These are phyloP conservation scores for Phoma sp. DNA, from an alignment of 2,329 filamentous ascomycete species.

Conservation along the genomic window DNA sequence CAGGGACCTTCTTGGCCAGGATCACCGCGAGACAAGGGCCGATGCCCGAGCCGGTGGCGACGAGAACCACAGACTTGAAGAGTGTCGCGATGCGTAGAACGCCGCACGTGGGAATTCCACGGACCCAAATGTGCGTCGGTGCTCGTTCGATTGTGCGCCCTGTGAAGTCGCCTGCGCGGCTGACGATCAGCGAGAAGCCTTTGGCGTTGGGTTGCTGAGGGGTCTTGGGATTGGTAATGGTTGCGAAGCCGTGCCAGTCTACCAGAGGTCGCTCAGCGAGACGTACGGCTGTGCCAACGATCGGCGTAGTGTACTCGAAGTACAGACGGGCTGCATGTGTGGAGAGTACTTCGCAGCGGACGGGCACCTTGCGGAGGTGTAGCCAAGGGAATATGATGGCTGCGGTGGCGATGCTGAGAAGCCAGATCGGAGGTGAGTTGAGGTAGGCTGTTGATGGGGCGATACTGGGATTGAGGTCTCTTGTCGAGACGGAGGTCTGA, in stretches of 20 bases:
- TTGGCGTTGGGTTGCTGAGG: slow-evolving; percentile 19
- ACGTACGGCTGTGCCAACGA: slow-evolving; percentile 42
- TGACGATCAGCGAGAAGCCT: slow-evolving; percentile 47
- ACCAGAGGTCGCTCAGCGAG: slow-evolving; percentile 42
- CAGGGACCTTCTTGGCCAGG: slow-evolving; percentile 54
- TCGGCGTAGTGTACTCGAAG: slow-evolving; percentile 45
- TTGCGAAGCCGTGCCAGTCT: slow-evolving; percentile 50
- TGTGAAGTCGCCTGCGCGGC: slow-evolving; percentile 50
- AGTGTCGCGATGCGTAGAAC: slow-evolving; percentile 46
- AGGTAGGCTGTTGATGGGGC: slow-evolving; percentile 33
- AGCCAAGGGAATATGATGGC: slow-evolving; percentile 78
- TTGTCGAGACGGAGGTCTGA: slow-evolving; percentile 35
- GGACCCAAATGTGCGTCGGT: slow-evolving; percentile 45
- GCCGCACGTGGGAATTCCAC: slow-evolving; percentile 46
- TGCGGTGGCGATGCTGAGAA: slow-evolving; percentile 68
- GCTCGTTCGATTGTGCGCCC: slow-evolving; percentile 41
- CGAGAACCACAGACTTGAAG: slow-evolving; percentile 46
- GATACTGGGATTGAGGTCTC: slow-evolving; percentile 27
- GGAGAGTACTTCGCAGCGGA: slow-evolving; percentile 73
- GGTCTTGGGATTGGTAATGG: slow-evolving; percentile 42
- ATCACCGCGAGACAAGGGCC: slow-evolving; percentile 60
- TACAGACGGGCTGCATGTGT: slow-evolving; percentile 75
- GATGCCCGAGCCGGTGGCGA: slow-evolving; percentile 49
- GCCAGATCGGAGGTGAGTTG: slow-evolving; percentile 64
- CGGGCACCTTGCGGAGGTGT: slow-evolving; percentile 70